Conservation (phyloP, 805 yeast genomes). For the Starmerella roubikii region DNA sequence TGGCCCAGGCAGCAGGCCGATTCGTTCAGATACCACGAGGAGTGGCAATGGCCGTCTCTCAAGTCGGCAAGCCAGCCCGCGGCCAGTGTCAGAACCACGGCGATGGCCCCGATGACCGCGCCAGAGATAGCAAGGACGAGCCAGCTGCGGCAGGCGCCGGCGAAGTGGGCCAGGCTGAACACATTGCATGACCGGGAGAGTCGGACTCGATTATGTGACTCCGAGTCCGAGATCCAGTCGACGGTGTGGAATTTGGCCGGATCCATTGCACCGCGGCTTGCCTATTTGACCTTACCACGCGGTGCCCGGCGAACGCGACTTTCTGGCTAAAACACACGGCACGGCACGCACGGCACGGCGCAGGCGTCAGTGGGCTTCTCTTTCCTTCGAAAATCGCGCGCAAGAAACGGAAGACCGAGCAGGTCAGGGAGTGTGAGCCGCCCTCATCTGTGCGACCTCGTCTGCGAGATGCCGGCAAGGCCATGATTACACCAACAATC, state of each 20-base stretch:
- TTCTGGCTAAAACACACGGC: no score
- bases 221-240: constrained; percentile 52
- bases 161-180: constrained; percentile 1
- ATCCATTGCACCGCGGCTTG: no score
- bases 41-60: constrained; percentile 63
- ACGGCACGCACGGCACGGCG: no score
- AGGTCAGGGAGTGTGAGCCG: not conserved
- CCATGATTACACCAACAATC: not conserved
- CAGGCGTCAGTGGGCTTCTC: no score
- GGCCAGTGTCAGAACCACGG: constrained; percentile 65
- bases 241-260: constrained; percentile 28
- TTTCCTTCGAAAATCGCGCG: not conserved
- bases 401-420: not conserved
- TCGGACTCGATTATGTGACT: constrained; percentile 21
- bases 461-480: not conserved
- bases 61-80: constrained; percentile 79
- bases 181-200: constrained; percentile 7
- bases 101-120: constrained; percentile 61
- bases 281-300: no score
- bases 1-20: constrained; percentile 74
- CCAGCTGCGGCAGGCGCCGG: constrained; percentile 43
- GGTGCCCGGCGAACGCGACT: no score
- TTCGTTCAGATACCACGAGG: constrained; percentile 54
- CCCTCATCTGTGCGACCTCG: constrained; percentile 1
- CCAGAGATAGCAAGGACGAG: constrained; percentile 67